Conservation (phyloP, 305 asterid genomes). For the Fraxinus baroniana region DNA sequence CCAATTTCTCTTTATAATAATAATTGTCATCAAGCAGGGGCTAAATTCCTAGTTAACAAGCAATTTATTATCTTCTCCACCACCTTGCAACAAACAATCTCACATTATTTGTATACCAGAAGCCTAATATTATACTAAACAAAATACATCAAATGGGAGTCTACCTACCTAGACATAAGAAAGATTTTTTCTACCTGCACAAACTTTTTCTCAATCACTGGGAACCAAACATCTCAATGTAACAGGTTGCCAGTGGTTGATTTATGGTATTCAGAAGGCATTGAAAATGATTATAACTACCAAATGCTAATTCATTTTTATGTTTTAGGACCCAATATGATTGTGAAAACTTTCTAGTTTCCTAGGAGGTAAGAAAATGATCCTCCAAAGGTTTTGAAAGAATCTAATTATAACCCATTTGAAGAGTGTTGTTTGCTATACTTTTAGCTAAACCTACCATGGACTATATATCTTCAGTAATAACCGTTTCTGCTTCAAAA, state of each 20-base stretch:
- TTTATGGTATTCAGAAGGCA: background rate
- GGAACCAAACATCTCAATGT: background rate
- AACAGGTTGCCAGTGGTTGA: background rate
- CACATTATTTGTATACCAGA: background rate
- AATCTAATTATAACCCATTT: background rate
- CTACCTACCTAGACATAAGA: background rate
- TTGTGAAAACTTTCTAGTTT: background rate
- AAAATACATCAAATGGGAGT: no score
- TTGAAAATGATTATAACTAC: background rate
- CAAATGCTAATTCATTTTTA: background rate
- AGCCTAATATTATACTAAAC: background rate
- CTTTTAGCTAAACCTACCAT: background rate
- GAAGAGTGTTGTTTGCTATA: background rate
- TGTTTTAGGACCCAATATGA: background rate
- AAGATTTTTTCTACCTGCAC: background rate
- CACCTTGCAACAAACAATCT: background rate
- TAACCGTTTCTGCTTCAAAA: background rate
- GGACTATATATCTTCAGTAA: constrained; percentile 11
- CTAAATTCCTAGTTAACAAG: background rate
- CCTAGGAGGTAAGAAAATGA: background rate
- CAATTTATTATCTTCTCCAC: background rate
- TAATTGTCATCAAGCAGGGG: no score
- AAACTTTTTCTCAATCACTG: background rate
- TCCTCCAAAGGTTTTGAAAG: no score
- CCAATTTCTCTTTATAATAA: no score